Evolutionary conservation across 495 filamentous ascomycete species (phyloP), one percentile per base, ranked within the genome.

Genomic region (Chaetomium tenue): DNA sequence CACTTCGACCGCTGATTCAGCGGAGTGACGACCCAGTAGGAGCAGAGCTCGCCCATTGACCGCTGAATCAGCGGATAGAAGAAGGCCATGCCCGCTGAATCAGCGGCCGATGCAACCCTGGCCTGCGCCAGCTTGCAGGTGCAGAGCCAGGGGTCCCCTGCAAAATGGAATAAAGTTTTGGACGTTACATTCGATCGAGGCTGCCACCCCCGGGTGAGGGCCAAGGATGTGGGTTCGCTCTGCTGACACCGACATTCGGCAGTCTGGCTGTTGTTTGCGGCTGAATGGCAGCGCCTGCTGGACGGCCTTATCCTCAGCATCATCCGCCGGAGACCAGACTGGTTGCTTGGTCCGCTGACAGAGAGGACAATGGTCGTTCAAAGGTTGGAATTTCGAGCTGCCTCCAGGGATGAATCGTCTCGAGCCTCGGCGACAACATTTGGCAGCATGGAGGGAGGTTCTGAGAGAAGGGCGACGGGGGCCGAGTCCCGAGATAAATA

Each of bases 1-100:
- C 46, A 6, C 12, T 40, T 33, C 18, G 37, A 12, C 58, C 58
- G 58, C 46, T 51, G 40, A 61, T 61, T 61, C 58, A 61, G 58
- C 58, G 58, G 47, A 40, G 11, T 2, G 20, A 22, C 2, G 8
- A 11, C 2, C 28, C 26, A 18, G 7, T 20, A 7, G 23, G 3
- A 22, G n/a, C 26, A 22, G 15, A n/a, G 4, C 11, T 30, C 53
- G 30, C 13, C 4, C 28, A n/a, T n/a, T 6, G 9, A 2, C 56
- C 40, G 56, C 56, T 58, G 39, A 58, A 11, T 58, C 56, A 58
- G 56, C 56, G 56, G 56, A 20, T 12, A 18, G 13, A 13, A 37
- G 9, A 37, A 12, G 33, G 33, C 5, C 8, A 37, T 37, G 33
- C 33, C 53, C 53, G 53, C 53, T 56, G 28, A 56, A 40, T 56